These are phyloP conservation scores for Hypoxylon sp. DNA, from an alignment of 2,329 filamentous ascomycete genomes.

Conservation along the genomic window DNA sequence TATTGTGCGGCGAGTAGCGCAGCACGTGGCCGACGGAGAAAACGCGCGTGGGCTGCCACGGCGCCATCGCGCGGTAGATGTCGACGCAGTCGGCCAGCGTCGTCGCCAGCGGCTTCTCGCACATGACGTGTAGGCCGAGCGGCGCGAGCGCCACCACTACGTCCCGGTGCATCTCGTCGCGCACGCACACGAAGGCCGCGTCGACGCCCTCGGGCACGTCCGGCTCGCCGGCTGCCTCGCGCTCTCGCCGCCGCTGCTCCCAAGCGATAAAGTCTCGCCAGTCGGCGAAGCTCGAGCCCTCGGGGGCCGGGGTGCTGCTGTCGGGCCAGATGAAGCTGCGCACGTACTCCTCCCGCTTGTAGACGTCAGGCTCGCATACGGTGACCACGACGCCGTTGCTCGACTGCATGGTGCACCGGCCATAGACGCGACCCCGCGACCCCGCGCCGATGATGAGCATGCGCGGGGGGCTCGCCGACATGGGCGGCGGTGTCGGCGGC, in stretches of 20 bases:
- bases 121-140: conserved; percentile 82
- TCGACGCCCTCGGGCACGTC: conserved; percentile 64
- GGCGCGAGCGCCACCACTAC: conserved; percentile 78
- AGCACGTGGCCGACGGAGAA: conserved; percentile 96
- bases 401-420: conserved; percentile 68
- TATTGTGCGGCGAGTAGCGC: conserved; percentile 92
- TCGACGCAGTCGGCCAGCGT: conserved; percentile 78
- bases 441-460: conserved; percentile 86
- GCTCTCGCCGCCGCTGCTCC: conserved; percentile 68
- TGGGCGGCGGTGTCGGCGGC: conserved; percentile 52
- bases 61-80: conserved; percentile 69
- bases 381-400: conserved; percentile 75
- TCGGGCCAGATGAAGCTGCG: conserved; percentile 75
- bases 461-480: conserved; percentile 63
- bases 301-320: conserved; percentile 49
- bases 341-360: conserved; percentile 77
- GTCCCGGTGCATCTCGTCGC: conserved; percentile 88
- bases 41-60: conserved; percentile 54
- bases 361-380: conserved; percentile 81
- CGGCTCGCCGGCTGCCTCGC: conserved; percentile 57
- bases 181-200: conserved; percentile 70
- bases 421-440: conserved; percentile 79
- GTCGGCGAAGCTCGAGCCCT: conserved; percentile 73
- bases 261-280: conserved; percentile 82
- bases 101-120: conserved; percentile 92